Evolutionary conservation across 1,284 basidiomycete genomes (phyloP), one percentile per base, ranked within the genome.

Genomic region (Meira nashicola): DNA sequence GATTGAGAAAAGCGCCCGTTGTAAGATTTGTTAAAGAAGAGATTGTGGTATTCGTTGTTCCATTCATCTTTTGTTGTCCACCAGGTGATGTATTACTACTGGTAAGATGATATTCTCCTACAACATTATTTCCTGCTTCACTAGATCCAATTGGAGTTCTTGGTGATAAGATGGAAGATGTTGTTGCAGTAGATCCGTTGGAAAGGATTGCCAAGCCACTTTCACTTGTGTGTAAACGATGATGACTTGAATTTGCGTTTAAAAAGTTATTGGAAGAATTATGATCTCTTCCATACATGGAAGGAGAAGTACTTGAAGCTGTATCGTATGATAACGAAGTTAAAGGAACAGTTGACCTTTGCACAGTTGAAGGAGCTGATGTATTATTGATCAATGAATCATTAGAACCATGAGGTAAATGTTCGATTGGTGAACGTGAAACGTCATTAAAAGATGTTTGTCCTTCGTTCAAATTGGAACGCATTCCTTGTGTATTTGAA

Each of bases 141-240:
- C 49, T 37, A 11, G 55, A 39, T 38, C 54, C 49, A 48, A 25
- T 61, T 15, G 68, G 68, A 1, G 68, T 70, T 17, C 68, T 64
- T 9, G 68, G 68, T 6, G 60, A 61, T 59, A 66, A 17, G 28
- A n/a, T 39, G 12, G 51, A 15, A 6, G 28, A 47, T 33, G 55
- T 64, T 44, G 64, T 66, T 39, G 53, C 55, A 10, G 50, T 43
- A 5, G 62, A 59, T 14, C 60, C 59, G 23, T 57, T 56, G 39
- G 44, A 51, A 23, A 58, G 65, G 39, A 54, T 63, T 14, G 57
- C 64, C 0, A 69, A 46, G 44, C 65, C 63, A 57, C 63, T 63
- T 39, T 70, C 67, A 23, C 63, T 65, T 57, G 67, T 65, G 38
- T 67, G 55, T 1, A 63, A 63, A 57, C 66, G 63, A 43, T 68